A percentile compares a stretch with the other conserved stretches of the same genome.
Conservation (phyloP, 2,329 filamentous ascomycete species). For the Diatrype stigma region DNA sequence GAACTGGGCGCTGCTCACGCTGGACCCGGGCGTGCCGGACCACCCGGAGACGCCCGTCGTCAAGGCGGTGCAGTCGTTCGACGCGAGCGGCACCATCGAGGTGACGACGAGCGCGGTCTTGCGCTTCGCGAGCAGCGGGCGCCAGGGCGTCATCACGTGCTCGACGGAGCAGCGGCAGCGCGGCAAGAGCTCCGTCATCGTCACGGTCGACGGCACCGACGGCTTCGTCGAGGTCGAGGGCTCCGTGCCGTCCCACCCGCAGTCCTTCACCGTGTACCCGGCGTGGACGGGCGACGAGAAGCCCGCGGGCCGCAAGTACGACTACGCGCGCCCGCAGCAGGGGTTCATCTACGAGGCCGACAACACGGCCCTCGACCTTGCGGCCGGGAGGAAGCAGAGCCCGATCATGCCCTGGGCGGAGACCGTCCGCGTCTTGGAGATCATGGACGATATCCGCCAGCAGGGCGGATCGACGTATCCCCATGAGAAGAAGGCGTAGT, state of each 20-base stretch:
- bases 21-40: conserved; percentile 27
- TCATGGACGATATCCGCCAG: conserved; percentile 43
- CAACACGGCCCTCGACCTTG: conserved; percentile 36
- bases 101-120: conserved; percentile 34
- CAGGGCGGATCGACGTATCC: conserved; percentile 14
- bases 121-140: conserved; percentile 31
- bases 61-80: conserved; percentile 31
- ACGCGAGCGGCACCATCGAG: conserved; percentile 31
- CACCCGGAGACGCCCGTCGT: conserved; percentile 29
- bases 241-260: conserved; percentile 26
- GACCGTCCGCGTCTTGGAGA: conserved; percentile 40
- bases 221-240: conserved; percentile 36
- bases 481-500: conserved; percentile 5
- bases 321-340: too few relatives aligned
- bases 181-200: conserved; percentile 18
- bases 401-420: conserved; percentile 41
- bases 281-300: conserved; percentile 21
- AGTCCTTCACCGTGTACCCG: conserved; percentile 31
- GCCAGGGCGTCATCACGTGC: conserved; percentile 38
- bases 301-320: conserved; percentile 8
- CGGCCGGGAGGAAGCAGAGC: conserved; percentile 33
- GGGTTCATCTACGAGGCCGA: conserved; percentile 45
- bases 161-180: too few relatives aligned
- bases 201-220: conserved; percentile 37
- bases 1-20: conserved; percentile 33